phyloP scores from a whole-genome alignment of 768 basidiomycete species.

The Termitomyces bulborhizus region DNA sequence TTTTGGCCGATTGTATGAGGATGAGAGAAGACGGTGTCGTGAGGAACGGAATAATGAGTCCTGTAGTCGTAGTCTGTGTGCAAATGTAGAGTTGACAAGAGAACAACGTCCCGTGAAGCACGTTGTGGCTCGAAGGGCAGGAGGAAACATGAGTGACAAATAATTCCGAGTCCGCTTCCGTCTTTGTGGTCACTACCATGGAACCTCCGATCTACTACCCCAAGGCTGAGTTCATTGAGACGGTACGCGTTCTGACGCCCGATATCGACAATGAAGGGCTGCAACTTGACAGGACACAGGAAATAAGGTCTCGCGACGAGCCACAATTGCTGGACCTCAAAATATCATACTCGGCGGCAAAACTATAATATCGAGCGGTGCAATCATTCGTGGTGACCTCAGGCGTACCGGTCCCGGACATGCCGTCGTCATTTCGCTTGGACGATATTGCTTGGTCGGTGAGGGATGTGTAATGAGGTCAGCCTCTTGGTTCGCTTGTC shows the following conservation, averaged over 20 bases:
- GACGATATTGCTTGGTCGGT: slow-evolving; percentile 88
- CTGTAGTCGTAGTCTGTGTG: neutral
- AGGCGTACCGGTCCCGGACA: slow-evolving; percentile 85
- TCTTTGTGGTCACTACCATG: slow-evolving; percentile 31
- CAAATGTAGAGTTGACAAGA: neutral
- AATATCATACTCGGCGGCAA: slow-evolving; percentile 98
- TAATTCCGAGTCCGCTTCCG: slow-evolving; percentile 3
- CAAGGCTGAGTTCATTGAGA: slow-evolving; percentile 84
- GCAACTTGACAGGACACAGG: slow-evolving; percentile 68
- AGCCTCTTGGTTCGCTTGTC: neutral
- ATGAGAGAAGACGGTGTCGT: slow-evolving; percentile 8
- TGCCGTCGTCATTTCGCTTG: slow-evolving; percentile 90
- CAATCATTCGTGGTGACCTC: slow-evolving; percentile 92
- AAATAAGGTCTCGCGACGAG: slow-evolving; percentile 91
- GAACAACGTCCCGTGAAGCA: slow-evolving; percentile 5
- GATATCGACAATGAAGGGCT: neutral
- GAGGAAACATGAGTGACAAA: slow-evolving; percentile 9
- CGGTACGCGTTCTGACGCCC: slow-evolving; percentile 37
- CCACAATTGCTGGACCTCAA: slow-evolving; percentile 87
- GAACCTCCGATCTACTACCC: slow-evolving; percentile 75
- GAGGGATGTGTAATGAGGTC: slow-evolving; percentile 88
- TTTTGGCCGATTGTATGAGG: slow-evolving; percentile 8
- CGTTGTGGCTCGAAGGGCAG: slow-evolving; percentile 3
- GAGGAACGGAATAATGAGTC: neutral
- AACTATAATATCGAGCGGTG: slow-evolving; percentile 86